Percentiles rank a stretch among this genome's conserved stretches.
Evolutionary conservation across 2,329 filamentous ascomycete species (phyloP).

Genomic region (Penicillium sclerotigenum): DNA sequence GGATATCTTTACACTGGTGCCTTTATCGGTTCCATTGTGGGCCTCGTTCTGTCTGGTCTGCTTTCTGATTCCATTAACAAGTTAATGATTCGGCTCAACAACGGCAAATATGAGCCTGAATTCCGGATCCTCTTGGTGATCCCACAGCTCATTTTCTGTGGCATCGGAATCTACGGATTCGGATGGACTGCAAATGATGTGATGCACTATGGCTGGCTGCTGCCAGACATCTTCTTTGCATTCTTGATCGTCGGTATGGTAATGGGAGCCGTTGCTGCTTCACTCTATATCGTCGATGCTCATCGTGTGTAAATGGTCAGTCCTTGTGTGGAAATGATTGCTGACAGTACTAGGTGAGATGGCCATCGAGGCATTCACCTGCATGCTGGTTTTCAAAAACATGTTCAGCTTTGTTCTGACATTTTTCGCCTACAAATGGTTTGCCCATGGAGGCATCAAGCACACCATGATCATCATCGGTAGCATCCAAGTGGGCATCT

Average conservation of each 20-base stretch:
- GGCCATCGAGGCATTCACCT: conserved; percentile 83
- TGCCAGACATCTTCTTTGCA: conserved; percentile 77
- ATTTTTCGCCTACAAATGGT: conserved; percentile 80
- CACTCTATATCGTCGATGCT: conserved; percentile 87
- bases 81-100: conserved; percentile 68
- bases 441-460: conserved; percentile 58
- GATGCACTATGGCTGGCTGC: conserved; percentile 64
- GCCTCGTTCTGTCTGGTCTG: conserved; percentile 71
- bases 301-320: conserved; percentile 62
- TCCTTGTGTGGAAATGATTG: background rate
- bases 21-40: conserved; percentile 76
- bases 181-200: conserved; percentile 66
- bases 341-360: conserved; percentile 60
- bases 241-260: conserved; percentile 88
- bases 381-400: conserved; percentile 91
- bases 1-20: conserved; percentile 86
- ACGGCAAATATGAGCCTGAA: conserved; percentile 84
- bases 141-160: conserved; percentile 74
- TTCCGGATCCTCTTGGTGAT: conserved; percentile 81
- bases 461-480: conserved; percentile 66
- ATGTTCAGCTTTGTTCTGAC: conserved; percentile 85
- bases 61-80: conserved; percentile 71
- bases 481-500: conserved; percentile 74
- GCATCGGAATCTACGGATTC: conserved; percentile 79
- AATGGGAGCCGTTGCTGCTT: conserved; percentile 78